These are phyloP conservation scores for Cladosporium sp. DNA, from an alignment of 2,329 filamentous ascomycete genomes.

Conservation along the genomic window DNA sequence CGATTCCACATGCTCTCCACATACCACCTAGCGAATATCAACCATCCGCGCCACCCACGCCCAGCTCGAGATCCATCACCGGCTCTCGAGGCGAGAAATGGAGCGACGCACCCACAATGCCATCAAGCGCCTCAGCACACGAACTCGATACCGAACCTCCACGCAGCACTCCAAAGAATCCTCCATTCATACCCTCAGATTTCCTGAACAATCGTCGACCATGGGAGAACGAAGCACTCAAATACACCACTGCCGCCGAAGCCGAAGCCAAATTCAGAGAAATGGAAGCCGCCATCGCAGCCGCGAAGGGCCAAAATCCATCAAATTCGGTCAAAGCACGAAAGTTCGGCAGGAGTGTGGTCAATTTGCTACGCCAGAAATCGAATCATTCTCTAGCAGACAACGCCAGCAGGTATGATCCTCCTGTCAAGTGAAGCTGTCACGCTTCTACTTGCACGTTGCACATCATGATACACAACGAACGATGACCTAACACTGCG, in stretches of 20 bases:
- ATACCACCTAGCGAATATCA: background rate
- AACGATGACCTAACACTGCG: slow-evolving; percentile 1
- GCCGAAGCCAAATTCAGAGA: slow-evolving; percentile 29
- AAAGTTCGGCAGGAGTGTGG: slow-evolving; percentile 31
- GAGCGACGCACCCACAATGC: background rate
- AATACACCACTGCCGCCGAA: slow-evolving; percentile 17
- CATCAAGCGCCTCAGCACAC: slow-evolving; percentile 4
- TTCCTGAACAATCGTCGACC: slow-evolving; percentile 28
- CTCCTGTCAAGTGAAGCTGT: slow-evolving; percentile 1
- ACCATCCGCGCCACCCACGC: background rate
- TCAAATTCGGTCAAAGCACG: slow-evolving; percentile 28
- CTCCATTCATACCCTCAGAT: slow-evolving; percentile 29
- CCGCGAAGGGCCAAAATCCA: slow-evolving; percentile 23
- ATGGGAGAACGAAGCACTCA: slow-evolving; percentile 30
- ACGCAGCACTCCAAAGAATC: slow-evolving; percentile 14
- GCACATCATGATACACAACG: background rate
- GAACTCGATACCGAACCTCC: background rate
- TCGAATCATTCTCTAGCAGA: background rate
- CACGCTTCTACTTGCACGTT: background rate
- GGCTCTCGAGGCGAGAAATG: background rate
- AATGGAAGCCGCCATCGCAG: slow-evolving; percentile 23
- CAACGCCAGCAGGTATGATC: slow-evolving; percentile 7
- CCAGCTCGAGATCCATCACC: background rate
- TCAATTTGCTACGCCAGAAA: slow-evolving; percentile 32
- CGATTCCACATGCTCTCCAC: slow-evolving; percentile 2